A percentile compares a stretch with the other conserved stretches of the same genome.
Conservation (phyloP, 495 filamentous ascomycete species). For the Neurospora hispaniola region DNA sequence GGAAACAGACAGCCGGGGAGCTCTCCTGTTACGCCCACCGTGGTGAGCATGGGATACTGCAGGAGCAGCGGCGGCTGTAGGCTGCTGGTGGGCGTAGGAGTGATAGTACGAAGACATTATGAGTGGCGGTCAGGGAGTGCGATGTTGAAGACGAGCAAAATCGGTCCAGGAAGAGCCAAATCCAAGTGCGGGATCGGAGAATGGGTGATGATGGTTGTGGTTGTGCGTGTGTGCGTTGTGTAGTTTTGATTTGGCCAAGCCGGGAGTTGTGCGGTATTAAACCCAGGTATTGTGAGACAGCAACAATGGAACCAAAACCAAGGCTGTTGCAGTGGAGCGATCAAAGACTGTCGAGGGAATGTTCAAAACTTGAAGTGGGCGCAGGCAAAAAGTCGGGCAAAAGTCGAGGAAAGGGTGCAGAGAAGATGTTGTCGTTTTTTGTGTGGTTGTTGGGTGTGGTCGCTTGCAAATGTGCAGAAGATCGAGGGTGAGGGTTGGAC, state of each 20-base stretch:
- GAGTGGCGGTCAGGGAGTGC: conserved; percentile 7
- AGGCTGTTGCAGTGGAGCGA: background rate
- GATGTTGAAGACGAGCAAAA: conserved; percentile 7
- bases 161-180: background rate
- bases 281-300: conserved; percentile 18
- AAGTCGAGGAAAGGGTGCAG: background rate
- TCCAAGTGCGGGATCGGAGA: conserved; percentile 14
- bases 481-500: background rate
- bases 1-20: conserved; percentile 65
- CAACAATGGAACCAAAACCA: conserved; percentile 22
- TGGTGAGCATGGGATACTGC: conserved; percentile 63
- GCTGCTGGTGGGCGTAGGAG: conserved; percentile 56
- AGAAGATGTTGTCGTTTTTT: background rate
- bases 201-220: conserved; percentile 10
- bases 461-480: background rate
- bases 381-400: background rate
- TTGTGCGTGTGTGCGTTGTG: conserved; percentile 8
- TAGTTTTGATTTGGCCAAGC: conserved; percentile 12
- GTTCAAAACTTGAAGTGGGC: background rate
- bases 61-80: conserved; percentile 42
- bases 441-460: background rate
- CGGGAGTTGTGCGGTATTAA: conserved; percentile 16
- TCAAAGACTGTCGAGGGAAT: conserved; percentile 1
- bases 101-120: conserved; percentile 72
- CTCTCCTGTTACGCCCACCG: conserved; percentile 76